A percentile compares a stretch with the other conserved stretches of the same genome.
phyloP scores from a whole-genome alignment of 2,329 filamentous ascomycete genomes.

The Aspergillus caelatus region DNA sequence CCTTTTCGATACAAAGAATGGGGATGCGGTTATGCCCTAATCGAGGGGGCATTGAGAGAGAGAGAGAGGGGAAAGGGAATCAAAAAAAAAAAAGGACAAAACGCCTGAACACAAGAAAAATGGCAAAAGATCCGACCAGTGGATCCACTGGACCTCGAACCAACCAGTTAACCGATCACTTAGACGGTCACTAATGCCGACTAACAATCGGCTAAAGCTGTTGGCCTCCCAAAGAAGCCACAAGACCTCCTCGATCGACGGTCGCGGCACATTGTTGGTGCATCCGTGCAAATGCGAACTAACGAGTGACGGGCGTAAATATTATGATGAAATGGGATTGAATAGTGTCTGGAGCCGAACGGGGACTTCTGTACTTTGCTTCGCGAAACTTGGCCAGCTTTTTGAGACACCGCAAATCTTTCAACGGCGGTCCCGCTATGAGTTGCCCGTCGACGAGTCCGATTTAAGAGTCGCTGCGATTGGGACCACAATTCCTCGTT shows the following conservation, averaged over 20 bases:
- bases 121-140: not conserved
- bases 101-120: not conserved
- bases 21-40: not conserved
- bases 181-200: not conserved
- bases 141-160: not conserved
- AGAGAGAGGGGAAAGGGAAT: not conserved
- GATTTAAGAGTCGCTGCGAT: not conserved
- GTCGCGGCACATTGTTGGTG: conserved; percentile 1
- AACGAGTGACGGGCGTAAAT: conserved; percentile 2
- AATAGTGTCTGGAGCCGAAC: not conserved
- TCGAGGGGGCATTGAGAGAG: not conserved
- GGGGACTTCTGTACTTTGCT: not conserved
- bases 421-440: conserved; percentile 5
- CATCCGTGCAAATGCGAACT: conserved; percentile 1
- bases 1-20: not conserved
- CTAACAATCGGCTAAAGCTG: conserved; percentile 1
- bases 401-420: not conserved
- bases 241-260: not conserved
- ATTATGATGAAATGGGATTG: not conserved
- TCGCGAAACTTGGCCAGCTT: not conserved
- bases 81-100: not conserved
- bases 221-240: not conserved
- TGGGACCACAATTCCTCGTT: not conserved
- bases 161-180: not conserved
- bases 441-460: not conserved